Base-by-base conservation (phyloP, 352 stramenopile genomes). In the Aphanomyces astaci region DNA sequence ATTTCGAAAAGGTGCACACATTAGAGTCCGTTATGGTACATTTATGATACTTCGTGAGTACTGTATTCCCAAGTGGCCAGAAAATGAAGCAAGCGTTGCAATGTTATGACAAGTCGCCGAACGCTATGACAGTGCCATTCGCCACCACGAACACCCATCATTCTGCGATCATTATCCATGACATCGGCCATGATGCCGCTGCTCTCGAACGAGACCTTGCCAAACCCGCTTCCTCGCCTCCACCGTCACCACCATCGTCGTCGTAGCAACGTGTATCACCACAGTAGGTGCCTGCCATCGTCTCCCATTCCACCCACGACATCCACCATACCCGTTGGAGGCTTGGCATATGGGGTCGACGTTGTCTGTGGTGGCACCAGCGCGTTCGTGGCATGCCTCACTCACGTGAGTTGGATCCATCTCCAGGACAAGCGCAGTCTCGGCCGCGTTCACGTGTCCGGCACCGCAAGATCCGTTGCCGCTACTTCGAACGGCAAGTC, bases 361-460 rank as follows among this genome's bases (percentile, higher is more conserved):
- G 39, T 52, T 2, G 56, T 24, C 3, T n/a, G n/a, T n/a, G n/a
- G n/a, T n/a, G 62, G 48, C 17, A 28, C 56, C 43, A 45, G 17
- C 7, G 62, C 62, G n/a, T 68, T 59, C n/a, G 62, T 68, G 1
- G 39, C 62, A 3, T 68, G 62, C 51, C 56, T 68, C 31, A 68
- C 56, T 45, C 27, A 62, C 46, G 62, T 68, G 22, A 33, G 27
- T 19, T 28, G 56, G 31, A 32, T 68, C 17, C 39, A 68, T 22
- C 62, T 68, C 46, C 39, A 24, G 10, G 49, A 51, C 4, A 45
- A 52, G 15, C n/a, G 28, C 13, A 32, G 13, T n/a, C 25, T 45
- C 10, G 24, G 39, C 19, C 49, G 39, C 4, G 43, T 32, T 10
- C 25, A 22, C 24, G 62, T 68, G 28, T 24, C 62, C 15, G 62